Evolutionary conservation across 495 filamentous ascomycete species (phyloP), one percentile per base, ranked within the genome.

Genomic region (Aspergillus indologenus): DNA sequence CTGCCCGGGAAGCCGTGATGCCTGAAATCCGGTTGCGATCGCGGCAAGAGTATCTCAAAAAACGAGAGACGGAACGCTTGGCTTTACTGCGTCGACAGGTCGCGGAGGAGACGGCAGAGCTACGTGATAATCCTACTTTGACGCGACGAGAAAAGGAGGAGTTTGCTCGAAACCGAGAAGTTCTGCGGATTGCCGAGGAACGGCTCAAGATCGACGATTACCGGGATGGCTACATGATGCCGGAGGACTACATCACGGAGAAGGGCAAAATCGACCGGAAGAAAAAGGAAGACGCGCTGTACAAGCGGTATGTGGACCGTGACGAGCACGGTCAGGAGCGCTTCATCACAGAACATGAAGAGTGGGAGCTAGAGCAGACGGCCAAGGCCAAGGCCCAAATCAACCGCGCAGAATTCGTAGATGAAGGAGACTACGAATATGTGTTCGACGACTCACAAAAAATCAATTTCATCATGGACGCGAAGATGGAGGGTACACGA

Each of bases 301-400:
- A 95, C 75, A 89, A 89, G 66, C 88, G 93, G 20, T 92, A 97
- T 65, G 89, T 96, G 15, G 92, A 97, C 57, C 84, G 85, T 48
- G 92, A 96, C 52, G 90, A 96, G 62, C 83, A 86, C 48, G 92
- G 92, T 23, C 86, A 93, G 64, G 94, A 98, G 71, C 85, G 87
- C 62, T 96, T 90, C 64, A 80, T 97, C 51, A 96, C 94, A 0
- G 94, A 98, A 70, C 90, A 96, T 62, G 90, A 98, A 57, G 91
- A 96, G 69, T 98, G 92, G 92, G 94, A 98, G 71, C 71, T 85
- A 47, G 92, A 97, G 70, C 94, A 98, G 70, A 87, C 88, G 6
- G 83, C 88, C 61, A 95, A 95, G 71, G 94, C 91, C 1, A 91
- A 92, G 64, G 86, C 91, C 5, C 93, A 97, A 69, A 90, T 96